These are phyloP conservation scores for Rhodotorula sp. DNA, from an alignment of 1,284 basidiomycete species.

Conservation along the genomic window DNA sequence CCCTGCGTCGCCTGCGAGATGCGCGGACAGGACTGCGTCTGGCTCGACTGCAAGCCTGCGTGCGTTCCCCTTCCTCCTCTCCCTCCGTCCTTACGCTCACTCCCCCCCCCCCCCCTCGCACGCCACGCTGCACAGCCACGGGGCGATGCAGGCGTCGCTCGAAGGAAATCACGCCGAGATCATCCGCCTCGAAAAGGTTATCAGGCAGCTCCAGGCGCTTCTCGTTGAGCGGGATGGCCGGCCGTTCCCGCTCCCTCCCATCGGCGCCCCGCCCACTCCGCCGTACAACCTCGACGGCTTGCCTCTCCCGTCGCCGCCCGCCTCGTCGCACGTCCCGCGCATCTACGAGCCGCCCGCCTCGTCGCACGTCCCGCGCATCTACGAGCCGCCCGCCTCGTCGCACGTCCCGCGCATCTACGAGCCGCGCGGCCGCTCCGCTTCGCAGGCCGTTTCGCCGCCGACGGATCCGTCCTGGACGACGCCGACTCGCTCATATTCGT, in stretches of 20 bases:
- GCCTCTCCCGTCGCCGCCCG: neutral
- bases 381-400: neutral
- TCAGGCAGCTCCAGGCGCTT: slow-evolving; percentile 2
- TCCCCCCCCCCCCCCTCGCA: neutral
- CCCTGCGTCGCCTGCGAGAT: slow-evolving; percentile 7
- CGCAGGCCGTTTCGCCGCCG: neutral
- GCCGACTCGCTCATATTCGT: neutral
- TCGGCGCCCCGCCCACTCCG: neutral
- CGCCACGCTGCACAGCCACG: neutral
- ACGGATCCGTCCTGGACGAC: neutral
- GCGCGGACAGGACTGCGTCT: slow-evolving; percentile 1
- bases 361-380: neutral
- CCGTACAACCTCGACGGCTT: neutral
- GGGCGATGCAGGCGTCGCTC: neutral
- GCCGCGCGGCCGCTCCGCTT: no score
- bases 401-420: no score
- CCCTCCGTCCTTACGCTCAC: no score
- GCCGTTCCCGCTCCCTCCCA: neutral
- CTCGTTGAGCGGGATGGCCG: slow-evolving; percentile 7
- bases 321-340: neutral
- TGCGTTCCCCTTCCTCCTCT: neutral
- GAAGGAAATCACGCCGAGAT: slow-evolving; percentile 3
- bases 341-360: neutral
- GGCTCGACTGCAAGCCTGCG: slow-evolving; percentile 7
- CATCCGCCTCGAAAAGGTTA: slow-evolving; percentile 4